Conservation (phyloP, 805 yeast species). For the Torulaspora franciscae region DNA sequence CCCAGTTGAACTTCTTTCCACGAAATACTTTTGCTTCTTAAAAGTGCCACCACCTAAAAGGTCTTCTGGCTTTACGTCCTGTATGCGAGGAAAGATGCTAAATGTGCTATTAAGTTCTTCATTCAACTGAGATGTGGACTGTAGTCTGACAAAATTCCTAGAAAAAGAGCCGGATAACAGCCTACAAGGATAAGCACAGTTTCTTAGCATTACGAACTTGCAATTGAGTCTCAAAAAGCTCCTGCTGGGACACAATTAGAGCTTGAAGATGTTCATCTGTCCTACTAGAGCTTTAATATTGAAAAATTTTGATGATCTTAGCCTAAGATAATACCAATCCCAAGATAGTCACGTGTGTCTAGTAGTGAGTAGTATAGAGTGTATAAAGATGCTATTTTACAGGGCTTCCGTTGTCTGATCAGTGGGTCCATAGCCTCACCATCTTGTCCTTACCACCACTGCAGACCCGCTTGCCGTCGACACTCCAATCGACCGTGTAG, state of each 20-base stretch:
- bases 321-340: background rate
- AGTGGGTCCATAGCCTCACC: constrained; percentile 91
- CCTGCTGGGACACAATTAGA: background rate
- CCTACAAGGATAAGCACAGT: constrained; percentile 1
- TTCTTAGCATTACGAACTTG: background rate
- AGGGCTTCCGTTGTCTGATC: constrained; percentile 4
- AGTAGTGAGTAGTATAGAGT: background rate
- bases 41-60: constrained; percentile 24
- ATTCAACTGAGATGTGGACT: constrained; percentile 1
- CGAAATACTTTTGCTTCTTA: constrained; percentile 33
- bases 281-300: background rate
- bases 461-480: constrained; percentile 89
- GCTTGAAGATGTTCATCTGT: background rate
- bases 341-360: background rate
- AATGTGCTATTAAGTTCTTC: constrained; percentile 5
- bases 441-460: constrained; percentile 97
- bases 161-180: background rate
- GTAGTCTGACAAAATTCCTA: constrained; percentile 6
- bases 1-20: constrained; percentile 52
- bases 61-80: constrained; percentile 32
- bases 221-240: background rate
- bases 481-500: constrained; percentile 96
- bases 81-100: constrained; percentile 28
- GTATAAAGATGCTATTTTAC: constrained; percentile 1
- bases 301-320: constrained; percentile 1